Base-by-base conservation (phyloP, 1,284 basidiomycete genomes). In the Dichomitus squalens region DNA sequence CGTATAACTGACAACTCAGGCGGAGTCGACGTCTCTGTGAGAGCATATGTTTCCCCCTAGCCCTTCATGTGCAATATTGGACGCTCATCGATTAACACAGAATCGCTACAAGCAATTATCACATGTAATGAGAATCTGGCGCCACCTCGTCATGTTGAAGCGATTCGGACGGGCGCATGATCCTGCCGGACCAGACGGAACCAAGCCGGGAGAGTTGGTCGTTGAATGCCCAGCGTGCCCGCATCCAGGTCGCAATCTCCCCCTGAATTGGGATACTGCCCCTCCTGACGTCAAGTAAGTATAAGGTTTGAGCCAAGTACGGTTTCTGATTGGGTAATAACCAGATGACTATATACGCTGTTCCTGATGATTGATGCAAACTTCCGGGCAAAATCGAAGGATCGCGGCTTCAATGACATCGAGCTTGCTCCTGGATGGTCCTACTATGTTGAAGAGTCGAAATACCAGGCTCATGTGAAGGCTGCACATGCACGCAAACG, bases 151-250 rank as follows among this genome's bases (percentile, higher is more conserved):
- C 21, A 59, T 66, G 53, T 31, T 69, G 34, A 71, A 72, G 54
- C 57, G 63, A 11, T 49, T 58, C 11, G 67, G 69, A 7, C 49
- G 66, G 14, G 65, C 57, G 4, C 66, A 68, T 38, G 64, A 68
- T 49, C 47, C 60, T 5, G 35, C 23, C 2, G 63, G 65, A 0
- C 40, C 64, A 0, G 44, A 1, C 3, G 59, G 4, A 0, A 66
- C 63, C n/a, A 16, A 33, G 1, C 35, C 44, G 4, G 66, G 70
- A 0, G 61, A 61, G 44, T 65, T 63, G 21, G 69, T 65, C 0
- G 55, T 69, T 1, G 47, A 57, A 11, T 72, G 70, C 44, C 67
- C 69, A 1, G 69, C 69, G 1, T 73, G 70, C 51, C 72, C 72
- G 14, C 66, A 70, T 7, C 64, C 63, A 1, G 68, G 60, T 1